phyloP scores from a whole-genome alignment of 768 basidiomycete genomes.

The Boletus fagicola region DNA sequence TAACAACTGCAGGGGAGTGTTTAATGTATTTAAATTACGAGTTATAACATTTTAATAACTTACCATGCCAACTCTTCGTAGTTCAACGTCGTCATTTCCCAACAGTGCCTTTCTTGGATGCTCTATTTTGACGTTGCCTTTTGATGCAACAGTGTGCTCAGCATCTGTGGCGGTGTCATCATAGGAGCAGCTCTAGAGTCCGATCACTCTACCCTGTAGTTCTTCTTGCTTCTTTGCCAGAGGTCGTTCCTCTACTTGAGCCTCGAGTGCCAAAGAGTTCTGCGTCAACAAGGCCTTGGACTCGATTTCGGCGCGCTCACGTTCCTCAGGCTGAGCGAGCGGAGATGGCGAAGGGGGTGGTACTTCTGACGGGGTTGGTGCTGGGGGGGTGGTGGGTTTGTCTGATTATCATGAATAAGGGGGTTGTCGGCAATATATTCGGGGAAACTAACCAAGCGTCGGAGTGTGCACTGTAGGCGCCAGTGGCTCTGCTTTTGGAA shows the following conservation, averaged over 20 bases:
- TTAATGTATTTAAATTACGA: not conserved
- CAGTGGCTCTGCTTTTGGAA: conserved; percentile 70
- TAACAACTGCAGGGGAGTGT: conserved; percentile 55
- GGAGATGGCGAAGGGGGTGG: conserved; percentile 14
- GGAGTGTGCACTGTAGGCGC: conserved; percentile 25
- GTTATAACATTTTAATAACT: conserved; percentile 16
- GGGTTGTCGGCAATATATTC: not conserved
- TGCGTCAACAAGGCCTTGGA: conserved; percentile 60
- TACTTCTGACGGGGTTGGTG: conserved; percentile 17
- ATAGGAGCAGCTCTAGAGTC: not conserved
- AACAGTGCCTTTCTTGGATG: conserved; percentile 71
- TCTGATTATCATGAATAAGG: conserved; percentile 21
- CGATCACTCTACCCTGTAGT: conserved; percentile 48
- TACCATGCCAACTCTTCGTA: conserved; percentile 75
- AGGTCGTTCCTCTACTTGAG: conserved; percentile 82
- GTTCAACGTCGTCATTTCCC: conserved; percentile 84
- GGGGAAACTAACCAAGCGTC: conserved; percentile 22
- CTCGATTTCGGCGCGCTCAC: conserved; percentile 43
- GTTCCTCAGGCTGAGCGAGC: conserved; percentile 34
- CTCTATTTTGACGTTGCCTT: conserved; percentile 36
- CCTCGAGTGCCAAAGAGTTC: conserved; percentile 76
- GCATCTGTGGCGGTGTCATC: conserved; percentile 10
- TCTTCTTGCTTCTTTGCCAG: conserved; percentile 86
- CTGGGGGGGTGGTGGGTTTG: conserved; percentile 14
- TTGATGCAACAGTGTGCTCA: conserved; percentile 15